Conservation (phyloP, 495 filamentous ascomycete genomes). For the Friedmanniomyces endolithicus region DNA sequence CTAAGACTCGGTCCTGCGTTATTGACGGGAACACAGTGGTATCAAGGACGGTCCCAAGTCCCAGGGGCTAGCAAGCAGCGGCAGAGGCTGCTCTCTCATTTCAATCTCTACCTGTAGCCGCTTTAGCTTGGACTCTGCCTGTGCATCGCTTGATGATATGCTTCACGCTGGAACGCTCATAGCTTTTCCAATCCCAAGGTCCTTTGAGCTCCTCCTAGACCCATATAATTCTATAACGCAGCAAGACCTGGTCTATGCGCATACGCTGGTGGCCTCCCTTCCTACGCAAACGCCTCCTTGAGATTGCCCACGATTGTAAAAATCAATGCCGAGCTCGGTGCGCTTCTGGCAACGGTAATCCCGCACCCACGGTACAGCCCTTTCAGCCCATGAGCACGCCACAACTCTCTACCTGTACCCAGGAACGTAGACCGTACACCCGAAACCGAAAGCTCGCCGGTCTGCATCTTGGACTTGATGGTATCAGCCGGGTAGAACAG, state of each 20-base stretch:
- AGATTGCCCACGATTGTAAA: slow-evolving; percentile 72
- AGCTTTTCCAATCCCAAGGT: background rate
- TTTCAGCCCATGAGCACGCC: slow-evolving; percentile 65
- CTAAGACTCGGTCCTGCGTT: too few species aligned
- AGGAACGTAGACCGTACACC: slow-evolving; percentile 48
- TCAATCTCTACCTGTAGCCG: too few species aligned
- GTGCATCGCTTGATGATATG: too few species aligned
- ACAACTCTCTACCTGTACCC: slow-evolving; percentile 54
- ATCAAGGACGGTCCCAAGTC: too few species aligned
- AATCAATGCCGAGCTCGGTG: slow-evolving; percentile 92
- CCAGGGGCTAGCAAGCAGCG: too few species aligned
- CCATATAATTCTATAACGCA: too few species aligned
- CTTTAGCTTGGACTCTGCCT: too few species aligned
- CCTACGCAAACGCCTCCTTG: slow-evolving; percentile 10
- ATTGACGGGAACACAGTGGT: too few species aligned
- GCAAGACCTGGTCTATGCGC: too few species aligned
- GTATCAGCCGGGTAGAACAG: slow-evolving; percentile 94
- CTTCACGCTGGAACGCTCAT: background rate
- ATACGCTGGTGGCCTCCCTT: too few species aligned
- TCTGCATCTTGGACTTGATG: slow-evolving; percentile 94
- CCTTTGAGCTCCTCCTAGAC: background rate
- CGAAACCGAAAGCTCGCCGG: slow-evolving; percentile 48
- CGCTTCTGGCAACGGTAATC: slow-evolving; percentile 75
- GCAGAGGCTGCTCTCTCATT: too few species aligned
- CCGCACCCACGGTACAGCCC: slow-evolving; percentile 90